Evolutionary conservation across 108 stramenopile species (phyloP), one percentile per base, ranked within the genome.

Genomic region (Pseudonitzschia delicatissima): DNA sequence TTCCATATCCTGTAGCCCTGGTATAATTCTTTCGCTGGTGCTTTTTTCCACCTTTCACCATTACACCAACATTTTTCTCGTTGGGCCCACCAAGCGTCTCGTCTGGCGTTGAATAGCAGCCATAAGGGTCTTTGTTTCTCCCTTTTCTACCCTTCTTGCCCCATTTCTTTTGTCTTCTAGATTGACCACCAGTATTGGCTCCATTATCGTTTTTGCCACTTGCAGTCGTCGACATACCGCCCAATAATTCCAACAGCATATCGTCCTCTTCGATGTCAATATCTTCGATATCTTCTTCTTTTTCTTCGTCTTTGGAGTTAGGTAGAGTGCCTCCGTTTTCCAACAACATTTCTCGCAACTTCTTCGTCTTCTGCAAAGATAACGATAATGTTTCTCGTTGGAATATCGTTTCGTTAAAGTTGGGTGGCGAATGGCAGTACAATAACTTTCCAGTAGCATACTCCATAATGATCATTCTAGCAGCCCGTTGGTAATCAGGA

Each of bases 371-470:
- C 31, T 68, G 73, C 36, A 87, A 71, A 11, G 90, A 79, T 4
- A 86, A 90, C 25, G 34, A 32, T 2, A 90, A 49, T 2, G 91
- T 93, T 63, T 94, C 93, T 23, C 66, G 70, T 26, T 79, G 77
- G 64, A 82, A 94, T 15, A 57, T 72, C 13, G 23, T 59, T 26
- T 82, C 59, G 26, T 73, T 67, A 26, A 84, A 61, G 20, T 47
- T 69, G 13, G 97, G 96, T 15, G 99, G 99, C 27, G 96, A 65
- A 64, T 97, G 96, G 65, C 94, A 94, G 73, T 91, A 99, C 45
- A 98, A 66, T 18, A 99, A 72, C 31, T 83, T 92, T 45, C 98
- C 99, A 53, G 86, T 81, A 23, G 90, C 94, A 76, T 96, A 99
- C 69, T 98, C 99, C 77, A 94, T 94, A 45, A 99, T 80, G 15